Base-by-base conservation (phyloP, 208 protist genomes). In the Trypanosoma brucei region DNA sequence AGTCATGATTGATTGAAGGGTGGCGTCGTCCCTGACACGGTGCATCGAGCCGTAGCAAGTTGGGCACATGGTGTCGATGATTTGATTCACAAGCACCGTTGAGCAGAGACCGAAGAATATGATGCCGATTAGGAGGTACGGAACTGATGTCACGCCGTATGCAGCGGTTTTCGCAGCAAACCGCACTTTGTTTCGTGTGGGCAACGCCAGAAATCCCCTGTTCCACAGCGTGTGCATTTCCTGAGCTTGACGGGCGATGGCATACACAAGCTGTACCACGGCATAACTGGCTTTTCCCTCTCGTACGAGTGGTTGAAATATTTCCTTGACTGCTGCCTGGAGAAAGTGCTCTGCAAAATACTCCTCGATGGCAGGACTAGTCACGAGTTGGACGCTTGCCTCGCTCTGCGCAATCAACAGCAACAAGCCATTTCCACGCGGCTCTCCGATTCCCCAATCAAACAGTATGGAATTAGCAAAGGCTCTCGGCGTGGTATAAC, bases 401-500 rank as follows among this genome's bases (percentile, higher is more conserved):
- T 94, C 88, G 35, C 70, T 79, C 71, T 94, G 88, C 0, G 84
- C 72, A 58, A 94, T 90, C 30, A 94, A 42, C 6, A 94, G 73
- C 46, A 94, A 74, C 59, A 94, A 68, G 0, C 88, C 88, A 68
- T 91, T 94, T 8, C 84, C 88, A 7, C 70, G 46, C 2, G 80
- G 80, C 58, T 88, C 81, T 3, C 88, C 88, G 54, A 94, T 88
- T 7, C 66, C 76, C 88, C 88, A 94, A 65, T 94, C 71, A 45
- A 88, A 91, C 62, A 94, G 90, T 62, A 94, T 86, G 53, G 82
- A 90, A 65, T 90, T 88, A 11, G 84, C 84, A 62, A 94, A 94
- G 13, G 80, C 84, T 40, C 75, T 79, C 14, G 83, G 78, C 37
- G 82, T 88, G 34, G 79, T 86, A 75, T 92, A 92, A 55, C 88